Evolutionary conservation across 139 green algal genomes (phyloP).

Genomic region (Asterochloris erici): DNA sequence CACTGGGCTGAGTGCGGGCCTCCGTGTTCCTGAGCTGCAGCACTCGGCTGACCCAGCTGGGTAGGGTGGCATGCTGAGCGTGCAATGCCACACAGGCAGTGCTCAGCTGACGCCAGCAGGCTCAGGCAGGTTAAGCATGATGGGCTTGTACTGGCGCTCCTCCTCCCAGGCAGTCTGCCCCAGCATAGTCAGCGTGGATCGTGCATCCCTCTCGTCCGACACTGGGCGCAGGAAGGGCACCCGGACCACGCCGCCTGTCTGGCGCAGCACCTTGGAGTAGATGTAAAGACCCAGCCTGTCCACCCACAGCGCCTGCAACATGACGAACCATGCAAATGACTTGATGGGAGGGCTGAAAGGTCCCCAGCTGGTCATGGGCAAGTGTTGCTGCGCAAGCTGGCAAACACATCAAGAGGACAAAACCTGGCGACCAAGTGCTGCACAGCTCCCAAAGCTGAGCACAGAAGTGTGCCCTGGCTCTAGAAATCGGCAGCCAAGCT

Average conservation of each 20-base stretch:
- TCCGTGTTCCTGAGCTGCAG: too few species aligned
- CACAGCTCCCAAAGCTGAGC: too few species aligned
- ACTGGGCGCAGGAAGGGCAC: constrained; percentile 71
- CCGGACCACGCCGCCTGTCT: constrained; percentile 19
- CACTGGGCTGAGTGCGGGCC: too few species aligned
- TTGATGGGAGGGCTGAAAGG: too few species aligned
- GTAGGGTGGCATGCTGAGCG: too few species aligned
- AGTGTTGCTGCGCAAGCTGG: background rate
- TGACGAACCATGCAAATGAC: constrained; percentile 20
- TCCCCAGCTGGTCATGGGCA: too few species aligned
- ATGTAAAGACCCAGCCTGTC: constrained; percentile 81
- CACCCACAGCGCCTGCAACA: constrained; percentile 81
- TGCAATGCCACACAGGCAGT: background rate
- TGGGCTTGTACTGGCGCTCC: constrained; percentile 43
- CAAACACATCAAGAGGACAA: too few species aligned
- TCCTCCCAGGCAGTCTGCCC: constrained; percentile 73
- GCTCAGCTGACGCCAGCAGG: constrained; percentile 1
- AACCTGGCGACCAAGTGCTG: too few species aligned
- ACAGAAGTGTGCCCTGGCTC: too few species aligned
- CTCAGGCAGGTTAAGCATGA: constrained; percentile 19
- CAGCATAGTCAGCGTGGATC: constrained; percentile 84
- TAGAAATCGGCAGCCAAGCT: too few species aligned
- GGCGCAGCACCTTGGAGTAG: constrained; percentile 25
- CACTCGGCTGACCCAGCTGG: too few species aligned
- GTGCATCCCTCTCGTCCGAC: constrained; percentile 77